These are phyloP conservation scores for Endotrypanum monterogeii DNA, from an alignment of 208 protist species.

Conservation along the genomic window DNA sequence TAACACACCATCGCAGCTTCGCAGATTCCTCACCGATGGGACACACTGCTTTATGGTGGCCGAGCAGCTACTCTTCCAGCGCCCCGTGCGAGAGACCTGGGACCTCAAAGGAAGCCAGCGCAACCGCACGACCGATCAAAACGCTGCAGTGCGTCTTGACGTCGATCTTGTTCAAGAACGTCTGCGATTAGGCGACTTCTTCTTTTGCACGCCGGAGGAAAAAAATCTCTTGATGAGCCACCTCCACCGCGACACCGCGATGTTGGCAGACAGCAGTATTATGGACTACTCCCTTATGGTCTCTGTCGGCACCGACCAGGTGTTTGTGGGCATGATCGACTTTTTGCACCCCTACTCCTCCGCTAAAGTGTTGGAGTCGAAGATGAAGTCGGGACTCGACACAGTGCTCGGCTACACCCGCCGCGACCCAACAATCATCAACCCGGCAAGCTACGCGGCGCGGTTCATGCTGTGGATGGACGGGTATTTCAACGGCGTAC, in stretches of 20 bases:
- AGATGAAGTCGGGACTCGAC: conserved; percentile 83
- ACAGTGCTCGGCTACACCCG: conserved; percentile 61
- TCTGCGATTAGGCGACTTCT: conserved; percentile 50
- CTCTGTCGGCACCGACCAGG: conserved; percentile 13
- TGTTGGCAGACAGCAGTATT: conserved; percentile 52
- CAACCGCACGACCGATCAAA: conserved; percentile 65
- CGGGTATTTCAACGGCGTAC: conserved; percentile 78
- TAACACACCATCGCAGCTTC: conserved; percentile 6
- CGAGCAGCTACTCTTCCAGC: conserved; percentile 51
- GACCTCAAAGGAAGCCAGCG: conserved; percentile 88
- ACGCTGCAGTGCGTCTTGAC: conserved; percentile 65
- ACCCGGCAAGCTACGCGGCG: conserved; percentile 63
- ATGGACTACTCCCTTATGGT: conserved; percentile 88
- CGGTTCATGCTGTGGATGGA: conserved; percentile 76
- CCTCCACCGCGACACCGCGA: conserved; percentile 53
- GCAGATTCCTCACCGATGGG: conserved; percentile 24
- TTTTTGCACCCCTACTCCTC: conserved; percentile 86
- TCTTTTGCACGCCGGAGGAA: conserved; percentile 56
- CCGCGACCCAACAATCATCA: conserved; percentile 81
- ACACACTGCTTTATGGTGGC: conserved; percentile 66
- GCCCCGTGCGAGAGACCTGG: conserved; percentile 34
- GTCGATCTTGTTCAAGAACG: conserved; percentile 59
- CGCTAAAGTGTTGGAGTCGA: conserved; percentile 79
- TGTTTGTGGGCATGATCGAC: conserved; percentile 75
- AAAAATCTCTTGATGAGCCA: conserved; percentile 59